These are phyloP conservation scores for Zasmidium cellare DNA, from an alignment of 2,329 filamentous ascomycete species.

Conservation along the genomic window DNA sequence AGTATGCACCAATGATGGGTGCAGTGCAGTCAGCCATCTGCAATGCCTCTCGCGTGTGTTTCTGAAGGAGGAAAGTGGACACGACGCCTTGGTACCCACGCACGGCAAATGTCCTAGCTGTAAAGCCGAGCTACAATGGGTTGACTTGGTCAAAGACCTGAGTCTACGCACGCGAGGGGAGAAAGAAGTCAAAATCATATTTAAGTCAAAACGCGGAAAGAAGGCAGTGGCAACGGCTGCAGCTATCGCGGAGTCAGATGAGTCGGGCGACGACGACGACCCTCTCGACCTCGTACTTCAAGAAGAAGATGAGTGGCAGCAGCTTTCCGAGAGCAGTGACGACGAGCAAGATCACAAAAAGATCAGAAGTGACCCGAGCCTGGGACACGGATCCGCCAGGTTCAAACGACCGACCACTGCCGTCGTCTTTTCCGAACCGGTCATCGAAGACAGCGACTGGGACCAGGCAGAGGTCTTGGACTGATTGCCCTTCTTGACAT, in stretches of 20 bases:
- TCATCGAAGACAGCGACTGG: conserved; percentile 59
- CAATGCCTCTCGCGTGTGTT: conserved; percentile 57
- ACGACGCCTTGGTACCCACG: conserved; percentile 52
- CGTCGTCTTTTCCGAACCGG: conserved; percentile 24
- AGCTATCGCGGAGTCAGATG: conserved; percentile 21
- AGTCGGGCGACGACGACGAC: conserved; percentile 22
- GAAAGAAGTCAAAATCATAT: conserved; percentile 68
- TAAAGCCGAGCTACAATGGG: conserved; percentile 64
- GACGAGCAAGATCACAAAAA: conserved; percentile 22
- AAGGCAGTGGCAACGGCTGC: conserved; percentile 10
- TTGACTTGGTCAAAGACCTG: conserved; percentile 77
- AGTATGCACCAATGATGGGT: conserved; percentile 53
- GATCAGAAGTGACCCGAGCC: conserved; percentile 24
- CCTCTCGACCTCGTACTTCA: conserved; percentile 11
- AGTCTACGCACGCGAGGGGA: conserved; percentile 70
- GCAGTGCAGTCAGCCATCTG: conserved; percentile 54
- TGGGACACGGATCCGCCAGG: conserved; percentile 2
- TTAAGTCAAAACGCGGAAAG: conserved; percentile 47
- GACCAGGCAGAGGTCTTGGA: conserved; percentile 49
- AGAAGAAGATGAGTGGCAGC: conserved; percentile 34
- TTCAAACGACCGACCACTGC: conserved; percentile 27
- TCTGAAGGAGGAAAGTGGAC: conserved; percentile 41
- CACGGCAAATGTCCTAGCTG: conserved; percentile 73
- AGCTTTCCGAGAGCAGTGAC: conserved; percentile 28
- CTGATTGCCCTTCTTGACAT: conserved; percentile 5